Evolutionary conservation across 2,329 filamentous ascomycete species (phyloP), one percentile per base, ranked within the genome.

Genomic region (Stenocarpella maydis): DNA sequence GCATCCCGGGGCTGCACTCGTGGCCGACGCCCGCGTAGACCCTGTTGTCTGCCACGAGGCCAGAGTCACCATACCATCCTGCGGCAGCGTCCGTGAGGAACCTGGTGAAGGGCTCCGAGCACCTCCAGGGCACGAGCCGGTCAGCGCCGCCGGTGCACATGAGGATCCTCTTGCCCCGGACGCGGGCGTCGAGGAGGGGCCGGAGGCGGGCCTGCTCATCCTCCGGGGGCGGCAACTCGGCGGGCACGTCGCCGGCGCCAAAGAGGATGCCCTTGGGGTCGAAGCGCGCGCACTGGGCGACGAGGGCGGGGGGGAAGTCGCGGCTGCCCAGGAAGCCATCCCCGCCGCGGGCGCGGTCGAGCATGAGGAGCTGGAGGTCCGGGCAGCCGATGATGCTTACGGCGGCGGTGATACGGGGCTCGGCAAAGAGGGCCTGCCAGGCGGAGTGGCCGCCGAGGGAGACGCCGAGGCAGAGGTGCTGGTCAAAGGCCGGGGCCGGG

Each of bases 371-470:
- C 72, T 90, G 88, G 75, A 93, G 97, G 80, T 99, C 95, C 0
- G 95, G 94, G 79, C 94, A 97, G 1, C 95, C 96, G 65, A 98
- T 92, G 28, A 97, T 86, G 3, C 92, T 85, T 9, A 97, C 89
- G 1, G 88, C 94, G 0, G 92, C 90, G n/a, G 86, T 90, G 67
- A 98, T 87, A 72, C 94, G 87, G 21, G 90, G 88, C 71, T 98
- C 95, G 45, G 89, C 87, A 54, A 98, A 87, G 69, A 97, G 81
- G 34, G 90, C 86, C 77, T 97, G 92, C 94, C 95, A 98, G 1
- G 91, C 90, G 15, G 92, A 89, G 78, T 98, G 96, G 0, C 93
- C 96, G 7, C 96, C 96, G 0, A 98, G 82, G 28, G 92, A 95
- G 69, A 97, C 88, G 0, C 96, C 96, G 47, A 97, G 84, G 14